Evolutionary conservation across 768 basidiomycete species (phyloP).

Genomic region (Podaxis sp.): DNA sequence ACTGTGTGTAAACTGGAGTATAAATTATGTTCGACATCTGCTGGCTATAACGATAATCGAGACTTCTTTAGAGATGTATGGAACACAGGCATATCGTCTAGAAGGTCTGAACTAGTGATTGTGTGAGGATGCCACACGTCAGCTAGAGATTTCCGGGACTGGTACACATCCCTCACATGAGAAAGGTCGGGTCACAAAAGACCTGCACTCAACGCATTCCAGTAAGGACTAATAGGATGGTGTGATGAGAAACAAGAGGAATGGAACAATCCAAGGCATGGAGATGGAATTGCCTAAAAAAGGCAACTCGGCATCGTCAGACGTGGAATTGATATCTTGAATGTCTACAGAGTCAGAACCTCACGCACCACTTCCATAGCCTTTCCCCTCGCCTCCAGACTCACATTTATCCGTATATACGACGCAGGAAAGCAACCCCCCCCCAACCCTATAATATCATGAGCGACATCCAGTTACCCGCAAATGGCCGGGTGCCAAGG

Average conservation of each 20-base stretch:
- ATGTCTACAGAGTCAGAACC: background rate
- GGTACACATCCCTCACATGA: background rate
- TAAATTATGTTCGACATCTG: background rate
- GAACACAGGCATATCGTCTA: background rate
- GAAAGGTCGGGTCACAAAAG: background rate
- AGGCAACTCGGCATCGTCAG: constrained; percentile 2
- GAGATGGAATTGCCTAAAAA: constrained; percentile 6
- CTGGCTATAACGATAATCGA: background rate
- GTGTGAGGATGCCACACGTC: background rate
- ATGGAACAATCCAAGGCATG: no score
- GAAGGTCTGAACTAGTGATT: background rate
- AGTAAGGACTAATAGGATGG: background rate
- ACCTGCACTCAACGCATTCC: background rate
- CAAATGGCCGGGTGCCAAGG: constrained; percentile 45
- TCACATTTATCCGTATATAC: background rate
- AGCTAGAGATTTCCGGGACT: background rate
- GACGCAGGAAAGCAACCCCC: background rate
- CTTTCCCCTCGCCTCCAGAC: background rate
- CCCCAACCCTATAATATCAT: constrained; percentile 11
- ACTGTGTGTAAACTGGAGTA: background rate
- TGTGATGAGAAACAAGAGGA: background rate
- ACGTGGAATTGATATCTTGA: constrained; percentile 8
- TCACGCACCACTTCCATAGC: background rate
- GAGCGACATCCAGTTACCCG: constrained; percentile 15
- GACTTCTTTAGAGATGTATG: background rate